Evolutionary conservation across 1,139 yeast species (phyloP).

Genomic region (Kazachstania sp.): DNA sequence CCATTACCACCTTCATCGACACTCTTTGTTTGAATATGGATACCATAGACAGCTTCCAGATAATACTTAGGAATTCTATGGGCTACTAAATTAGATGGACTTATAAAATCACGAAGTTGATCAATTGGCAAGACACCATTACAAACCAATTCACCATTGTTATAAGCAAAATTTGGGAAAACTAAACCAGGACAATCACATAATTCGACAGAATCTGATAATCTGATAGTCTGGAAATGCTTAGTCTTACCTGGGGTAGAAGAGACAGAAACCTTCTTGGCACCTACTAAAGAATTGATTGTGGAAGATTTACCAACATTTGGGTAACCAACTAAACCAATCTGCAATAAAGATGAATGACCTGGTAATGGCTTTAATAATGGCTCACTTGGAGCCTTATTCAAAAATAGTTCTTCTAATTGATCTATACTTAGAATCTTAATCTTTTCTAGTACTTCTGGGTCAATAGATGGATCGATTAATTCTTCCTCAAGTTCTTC

Average conservation of each 20-base stretch:
- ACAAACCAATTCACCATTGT: conserved; percentile 94
- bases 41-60: conserved; percentile 90
- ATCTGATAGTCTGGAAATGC: conserved; percentile 92
- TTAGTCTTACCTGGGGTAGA: conserved; percentile 98
- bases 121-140: conserved; percentile 97
- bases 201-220: conserved; percentile 71
- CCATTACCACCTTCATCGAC: conserved; percentile 86
- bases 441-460: conserved; percentile 39
- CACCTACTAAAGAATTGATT: conserved; percentile 88
- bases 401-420: conserved; percentile 68
- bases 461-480: conserved; percentile 32
- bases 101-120: conserved; percentile 89
- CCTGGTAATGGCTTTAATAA: conserved; percentile 48
- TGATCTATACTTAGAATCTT: conserved; percentile 75
- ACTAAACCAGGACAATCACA: conserved; percentile 99
- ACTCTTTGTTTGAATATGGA: conserved; percentile 68
- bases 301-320: conserved; percentile 97
- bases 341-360: conserved; percentile 55
- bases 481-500: conserved; percentile 29
- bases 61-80: conserved; percentile 82
- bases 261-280: conserved; percentile 94
- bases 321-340: conserved; percentile 95
- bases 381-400: conserved; percentile 68
- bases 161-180: conserved; percentile 94
- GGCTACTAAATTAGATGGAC: conserved; percentile 79